phyloP scores from a whole-genome alignment of 805 yeast species.

The Nakazawaea laoshanensis region DNA sequence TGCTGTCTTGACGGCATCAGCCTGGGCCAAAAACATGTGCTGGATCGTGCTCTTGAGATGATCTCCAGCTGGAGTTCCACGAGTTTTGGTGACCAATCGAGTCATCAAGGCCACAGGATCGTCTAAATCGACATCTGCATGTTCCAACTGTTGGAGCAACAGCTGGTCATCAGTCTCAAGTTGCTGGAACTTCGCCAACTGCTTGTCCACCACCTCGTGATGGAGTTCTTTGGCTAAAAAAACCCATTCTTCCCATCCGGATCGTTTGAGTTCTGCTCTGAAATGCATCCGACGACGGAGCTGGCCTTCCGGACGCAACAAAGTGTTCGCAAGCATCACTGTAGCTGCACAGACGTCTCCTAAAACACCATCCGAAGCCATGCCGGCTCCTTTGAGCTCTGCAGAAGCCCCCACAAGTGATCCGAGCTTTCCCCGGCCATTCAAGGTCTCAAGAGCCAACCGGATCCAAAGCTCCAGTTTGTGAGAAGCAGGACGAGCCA shows the following conservation, averaged over 20 bases:
- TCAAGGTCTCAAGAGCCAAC: constrained; percentile 19
- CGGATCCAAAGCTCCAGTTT: constrained; percentile 26
- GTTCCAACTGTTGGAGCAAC: constrained; percentile 28
- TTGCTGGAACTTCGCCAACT: constrained; percentile 29
- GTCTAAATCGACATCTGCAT: constrained; percentile 47
- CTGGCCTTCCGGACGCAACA: constrained; percentile 29
- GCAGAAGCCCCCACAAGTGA: constrained; percentile 89
- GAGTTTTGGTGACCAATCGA: constrained; percentile 49
- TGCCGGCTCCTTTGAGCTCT: constrained; percentile 52
- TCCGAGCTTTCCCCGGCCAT: constrained; percentile 83
- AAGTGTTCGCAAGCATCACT: constrained; percentile 39
- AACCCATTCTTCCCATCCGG: constrained; percentile 31
- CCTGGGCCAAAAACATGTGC: constrained; percentile 45
- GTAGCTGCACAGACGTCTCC: constrained; percentile 45
- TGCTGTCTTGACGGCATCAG: constrained; percentile 37
- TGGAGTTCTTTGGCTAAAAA: constrained; percentile 29
- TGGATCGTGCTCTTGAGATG: constrained; percentile 56
- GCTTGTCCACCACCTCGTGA: constrained; percentile 32
- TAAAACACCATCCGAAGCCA: constrained; percentile 52
- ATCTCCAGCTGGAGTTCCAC: constrained; percentile 51
- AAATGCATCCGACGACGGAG: constrained; percentile 36
- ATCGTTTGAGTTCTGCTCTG: constrained; percentile 33
- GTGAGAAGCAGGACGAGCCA: constrained; percentile 19
- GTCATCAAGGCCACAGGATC: constrained; percentile 65
- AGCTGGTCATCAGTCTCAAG: constrained; percentile 33